phyloP scores from a whole-genome alignment of 176 grass and related monocot species.

The Paspalum notatum region DNA sequence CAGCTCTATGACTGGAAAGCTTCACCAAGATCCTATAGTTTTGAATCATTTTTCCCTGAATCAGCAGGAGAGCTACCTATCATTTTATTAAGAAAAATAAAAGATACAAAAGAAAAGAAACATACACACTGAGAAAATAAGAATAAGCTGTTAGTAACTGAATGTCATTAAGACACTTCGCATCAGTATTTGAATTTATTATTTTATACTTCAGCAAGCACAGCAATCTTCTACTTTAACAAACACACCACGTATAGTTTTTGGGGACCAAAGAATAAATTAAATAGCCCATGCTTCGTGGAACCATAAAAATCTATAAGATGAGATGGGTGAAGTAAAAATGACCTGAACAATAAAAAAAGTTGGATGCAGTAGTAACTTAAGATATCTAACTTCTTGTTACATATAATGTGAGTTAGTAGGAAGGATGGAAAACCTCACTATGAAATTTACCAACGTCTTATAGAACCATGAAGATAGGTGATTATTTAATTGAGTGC shows the following conservation, averaged over 20 bases:
- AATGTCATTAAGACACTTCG: neutral
- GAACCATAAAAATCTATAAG: too few species aligned
- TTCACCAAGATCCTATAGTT: neutral
- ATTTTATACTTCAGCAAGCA: constrained; percentile 9
- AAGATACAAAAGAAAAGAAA: too few species aligned
- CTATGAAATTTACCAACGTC: neutral
- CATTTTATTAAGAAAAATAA: too few species aligned
- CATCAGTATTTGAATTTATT: neutral
- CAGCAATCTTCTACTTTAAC: neutral
- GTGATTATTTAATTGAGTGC: constrained; percentile 2
- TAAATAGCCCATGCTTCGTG: too few species aligned
- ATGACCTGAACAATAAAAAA: too few species aligned
- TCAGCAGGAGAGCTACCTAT: too few species aligned
- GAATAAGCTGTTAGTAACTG: neutral
- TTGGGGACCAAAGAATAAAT: too few species aligned
- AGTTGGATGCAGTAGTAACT: neutral
- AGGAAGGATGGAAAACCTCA: neutral
- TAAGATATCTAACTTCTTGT: neutral
- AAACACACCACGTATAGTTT: too few species aligned
- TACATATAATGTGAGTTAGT: neutral
- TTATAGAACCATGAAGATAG: neutral
- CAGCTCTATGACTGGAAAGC: neutral
- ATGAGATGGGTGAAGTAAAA: too few species aligned
- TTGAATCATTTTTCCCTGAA: neutral
- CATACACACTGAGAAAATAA: neutral